Conservation (phyloP, 202 grass and related monocot species). For the Bolboschoenoplectus hybrid region DNA sequence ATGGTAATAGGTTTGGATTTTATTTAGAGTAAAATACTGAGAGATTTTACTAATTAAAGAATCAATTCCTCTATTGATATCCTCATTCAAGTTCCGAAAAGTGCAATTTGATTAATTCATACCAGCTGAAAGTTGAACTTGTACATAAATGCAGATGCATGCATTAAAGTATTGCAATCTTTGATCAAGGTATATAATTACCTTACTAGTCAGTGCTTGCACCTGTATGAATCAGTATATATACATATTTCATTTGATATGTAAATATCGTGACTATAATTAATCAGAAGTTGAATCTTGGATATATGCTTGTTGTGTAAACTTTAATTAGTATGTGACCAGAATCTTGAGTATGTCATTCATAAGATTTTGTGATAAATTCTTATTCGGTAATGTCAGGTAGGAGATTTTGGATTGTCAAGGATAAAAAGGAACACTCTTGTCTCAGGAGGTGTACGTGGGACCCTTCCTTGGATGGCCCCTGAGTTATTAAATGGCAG, state of each 20-base stretch:
- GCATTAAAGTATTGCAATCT: conserved; percentile 14
- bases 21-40: neutral
- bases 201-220: neutral
- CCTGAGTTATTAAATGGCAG: conserved; percentile 94
- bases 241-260: neutral
- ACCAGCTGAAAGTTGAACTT: neutral
- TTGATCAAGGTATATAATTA: neutral
- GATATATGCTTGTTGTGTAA: neutral
- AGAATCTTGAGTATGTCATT: neutral
- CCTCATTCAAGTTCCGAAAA: neutral
- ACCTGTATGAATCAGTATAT: neutral
- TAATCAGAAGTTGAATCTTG: neutral
- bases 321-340: neutral
- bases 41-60: neutral
- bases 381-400: conserved; percentile 49
- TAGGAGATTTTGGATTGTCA: conserved; percentile 96
- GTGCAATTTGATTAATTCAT: neutral
- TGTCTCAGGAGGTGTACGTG: conserved; percentile 95
- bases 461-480: conserved; percentile 99
- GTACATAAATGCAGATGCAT: conserved; percentile 5
- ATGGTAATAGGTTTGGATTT: neutral
- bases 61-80: neutral
- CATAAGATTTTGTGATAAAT: conserved; percentile 28
- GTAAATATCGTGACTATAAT: conserved; percentile 4
- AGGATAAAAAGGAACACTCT: conserved; percentile 97